These are phyloP conservation scores for Trichosporon asahii DNA, from an alignment of 1,284 basidiomycete species.

Conservation along the genomic window DNA sequence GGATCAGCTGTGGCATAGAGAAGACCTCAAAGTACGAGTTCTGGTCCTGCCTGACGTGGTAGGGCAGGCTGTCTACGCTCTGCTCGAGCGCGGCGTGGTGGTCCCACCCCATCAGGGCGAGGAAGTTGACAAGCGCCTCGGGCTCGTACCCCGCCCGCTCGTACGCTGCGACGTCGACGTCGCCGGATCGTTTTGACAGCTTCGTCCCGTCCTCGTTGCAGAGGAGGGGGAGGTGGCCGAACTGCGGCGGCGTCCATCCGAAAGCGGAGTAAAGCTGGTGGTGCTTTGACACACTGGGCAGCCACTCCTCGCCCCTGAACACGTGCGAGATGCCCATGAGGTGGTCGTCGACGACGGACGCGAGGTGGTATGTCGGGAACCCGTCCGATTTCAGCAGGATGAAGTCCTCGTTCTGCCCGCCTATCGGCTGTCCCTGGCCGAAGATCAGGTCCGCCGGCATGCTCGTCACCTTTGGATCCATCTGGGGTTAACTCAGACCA, in stretches of 20 bases:
- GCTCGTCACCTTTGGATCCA: conserved; percentile 21
- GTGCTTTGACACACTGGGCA: conserved; percentile 90
- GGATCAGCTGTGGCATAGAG: conserved; percentile 40
- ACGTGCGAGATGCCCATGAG: conserved; percentile 96
- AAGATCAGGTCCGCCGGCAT: conserved; percentile 36
- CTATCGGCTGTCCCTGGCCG: conserved; percentile 32
- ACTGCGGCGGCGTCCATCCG: conserved; percentile 67
- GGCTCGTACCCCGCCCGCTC: conserved; percentile 78
- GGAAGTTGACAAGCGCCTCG: conserved; percentile 84
- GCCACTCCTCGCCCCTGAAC: conserved; percentile 96
- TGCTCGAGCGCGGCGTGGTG: conserved; percentile 47
- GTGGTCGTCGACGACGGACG: conserved; percentile 92
- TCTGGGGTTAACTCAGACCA: conserved; percentile 19
- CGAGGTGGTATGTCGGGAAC: conserved; percentile 95
- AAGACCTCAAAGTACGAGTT: conserved; percentile 46
- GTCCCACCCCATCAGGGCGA: conserved; percentile 90
- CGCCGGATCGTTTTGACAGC: conserved; percentile 89
- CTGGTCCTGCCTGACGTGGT: conserved; percentile 40
- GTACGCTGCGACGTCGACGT: conserved; percentile 81
- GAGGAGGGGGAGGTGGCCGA: conserved; percentile 86
- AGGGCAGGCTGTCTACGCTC: conserved; percentile 32
- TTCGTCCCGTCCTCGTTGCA: conserved; percentile 89
- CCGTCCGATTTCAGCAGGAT: conserved; percentile 87
- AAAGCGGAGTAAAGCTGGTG: conserved; percentile 82
- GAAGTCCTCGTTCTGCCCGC: conserved; percentile 65